Percentiles rank a stretch among this genome's conserved stretches.
phyloP scores from a whole-genome alignment of 306 rosid species.

The Gastrolobium villosum region DNA sequence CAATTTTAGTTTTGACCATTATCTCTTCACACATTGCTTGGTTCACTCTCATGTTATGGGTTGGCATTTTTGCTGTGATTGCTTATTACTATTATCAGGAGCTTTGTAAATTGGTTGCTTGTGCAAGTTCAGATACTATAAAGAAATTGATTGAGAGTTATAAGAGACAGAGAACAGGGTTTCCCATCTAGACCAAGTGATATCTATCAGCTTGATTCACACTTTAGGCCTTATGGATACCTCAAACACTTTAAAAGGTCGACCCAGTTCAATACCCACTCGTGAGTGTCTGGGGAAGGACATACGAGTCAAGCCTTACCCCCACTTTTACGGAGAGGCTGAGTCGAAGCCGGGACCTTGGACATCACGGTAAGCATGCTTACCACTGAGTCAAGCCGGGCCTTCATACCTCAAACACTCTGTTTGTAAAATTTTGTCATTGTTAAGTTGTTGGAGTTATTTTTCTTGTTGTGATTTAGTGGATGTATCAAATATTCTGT shows the following conservation, averaged over 20 bases:
- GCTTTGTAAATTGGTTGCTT: background rate
- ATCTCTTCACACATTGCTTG: background rate
- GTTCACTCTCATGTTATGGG: slow-evolving; percentile 2
- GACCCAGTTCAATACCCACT: too few relatives aligned
- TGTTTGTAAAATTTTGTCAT: background rate
- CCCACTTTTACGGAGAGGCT: too few relatives aligned
- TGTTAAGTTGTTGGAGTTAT: background rate
- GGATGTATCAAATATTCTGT: background rate
- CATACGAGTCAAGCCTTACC: too few relatives aligned
- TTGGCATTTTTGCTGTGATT: background rate
- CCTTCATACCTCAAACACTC: background rate
- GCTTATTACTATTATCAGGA: background rate
- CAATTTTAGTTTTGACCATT: background rate
- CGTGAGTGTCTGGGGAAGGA: too few relatives aligned
- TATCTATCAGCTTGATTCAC: too few relatives aligned
- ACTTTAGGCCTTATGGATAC: too few relatives aligned
- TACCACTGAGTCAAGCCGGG: too few relatives aligned
- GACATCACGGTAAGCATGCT: too few relatives aligned
- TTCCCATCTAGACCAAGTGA: background rate
- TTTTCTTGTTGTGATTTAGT: slow-evolving; percentile 9
- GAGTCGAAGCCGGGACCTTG: too few relatives aligned
- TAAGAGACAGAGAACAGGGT: background rate
- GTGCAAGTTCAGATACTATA: background rate
- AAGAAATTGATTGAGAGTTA: background rate
- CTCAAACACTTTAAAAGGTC: background rate